Evolutionary conservation across 1,284 basidiomycete species (phyloP), one percentile per base, ranked within the genome.

Genomic region (Takashimella tepidaria): DNA sequence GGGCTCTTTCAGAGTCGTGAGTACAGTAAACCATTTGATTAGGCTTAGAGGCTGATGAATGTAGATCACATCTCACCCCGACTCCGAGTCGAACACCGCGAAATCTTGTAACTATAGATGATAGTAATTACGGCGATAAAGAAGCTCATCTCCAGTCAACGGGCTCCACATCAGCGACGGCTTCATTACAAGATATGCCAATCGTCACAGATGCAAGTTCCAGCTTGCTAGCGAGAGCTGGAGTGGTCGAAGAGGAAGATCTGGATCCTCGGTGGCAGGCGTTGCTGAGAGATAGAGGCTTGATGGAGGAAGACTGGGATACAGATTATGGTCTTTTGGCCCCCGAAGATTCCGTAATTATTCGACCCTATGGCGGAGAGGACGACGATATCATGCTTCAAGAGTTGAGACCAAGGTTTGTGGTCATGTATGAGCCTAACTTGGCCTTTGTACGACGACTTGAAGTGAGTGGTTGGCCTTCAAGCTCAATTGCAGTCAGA

Each of bases 381-480:
- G 84, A 87, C 4, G 95, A 99, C 66, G 95, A 98, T 71, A 82
- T 85, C 41, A 77, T 97, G 47, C 78, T 98, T 25, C 83, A 87
- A 51, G 95, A 98, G 70, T 79, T 98, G 2, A 81, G 87, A 54
- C 96, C 96, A 2, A 84, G 88, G 53, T 97, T 92, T 68, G 86
- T 97, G 50, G 84, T 98, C 45, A 89, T 98, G 87, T 93, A 89
- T 66, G 96, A 99, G 66, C 92, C 95, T 0, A 90, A 87, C 67
- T 85, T 92, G 61, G 87, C 93, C 49, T 98, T 98, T 64, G 84
- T 98, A 40, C 81, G 96, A 23, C 82, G 95, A 0, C 81, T 99
- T 40, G 95, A 99, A 81, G 91, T 92, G 54, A 59, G 79, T 59
- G n/a, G 19, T 44, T 22, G n/a, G 13, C 31, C n/a, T 41, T 10